Evolutionary conservation across 306 rosid genomes (phyloP).

Genomic region (Vigna mungo): DNA sequence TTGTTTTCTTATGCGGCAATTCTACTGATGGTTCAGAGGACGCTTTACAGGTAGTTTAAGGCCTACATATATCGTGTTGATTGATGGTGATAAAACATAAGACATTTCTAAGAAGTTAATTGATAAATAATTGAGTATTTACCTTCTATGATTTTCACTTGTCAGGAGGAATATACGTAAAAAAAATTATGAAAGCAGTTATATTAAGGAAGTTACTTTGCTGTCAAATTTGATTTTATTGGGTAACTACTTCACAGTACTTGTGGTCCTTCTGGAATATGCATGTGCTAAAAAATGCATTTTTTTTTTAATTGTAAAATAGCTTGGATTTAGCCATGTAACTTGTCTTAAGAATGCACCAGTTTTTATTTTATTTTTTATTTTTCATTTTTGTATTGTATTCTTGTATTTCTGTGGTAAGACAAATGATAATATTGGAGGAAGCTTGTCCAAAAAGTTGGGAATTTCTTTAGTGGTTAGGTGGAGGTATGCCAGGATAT

Average conservation of each 20-base stretch:
- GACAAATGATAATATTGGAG: background rate
- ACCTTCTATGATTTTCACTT: conserved; percentile 1
- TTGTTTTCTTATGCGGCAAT: conserved; percentile 88
- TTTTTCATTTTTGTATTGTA: background rate
- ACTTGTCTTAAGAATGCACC: background rate
- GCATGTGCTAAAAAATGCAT: background rate
- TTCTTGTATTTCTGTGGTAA: conserved; percentile 5
- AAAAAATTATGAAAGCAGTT: background rate
- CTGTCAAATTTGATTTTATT: conserved; percentile 5
- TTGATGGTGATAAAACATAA: conserved; percentile 11
- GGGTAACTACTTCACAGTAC: conserved; percentile 15
- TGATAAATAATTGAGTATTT: conserved; percentile 14
- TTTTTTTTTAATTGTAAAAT: background rate
- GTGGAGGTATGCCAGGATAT: background rate
- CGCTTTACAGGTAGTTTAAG: conserved; percentile 72
- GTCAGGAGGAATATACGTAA: conserved; percentile 3
- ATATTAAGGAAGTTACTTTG: conserved; percentile 14
- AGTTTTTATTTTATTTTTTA: background rate
- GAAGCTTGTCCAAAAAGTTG: conserved; percentile 19
- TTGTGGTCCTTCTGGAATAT: background rate
- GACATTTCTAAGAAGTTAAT: conserved; percentile 30
- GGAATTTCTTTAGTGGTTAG: background rate
- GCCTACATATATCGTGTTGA: conserved; percentile 30
- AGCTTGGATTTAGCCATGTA: background rate
- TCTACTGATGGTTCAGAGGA: conserved; percentile 78